These are phyloP conservation scores for Cercospora sojina DNA, from an alignment of 2,329 filamentous ascomycete genomes.

Conservation along the genomic window DNA sequence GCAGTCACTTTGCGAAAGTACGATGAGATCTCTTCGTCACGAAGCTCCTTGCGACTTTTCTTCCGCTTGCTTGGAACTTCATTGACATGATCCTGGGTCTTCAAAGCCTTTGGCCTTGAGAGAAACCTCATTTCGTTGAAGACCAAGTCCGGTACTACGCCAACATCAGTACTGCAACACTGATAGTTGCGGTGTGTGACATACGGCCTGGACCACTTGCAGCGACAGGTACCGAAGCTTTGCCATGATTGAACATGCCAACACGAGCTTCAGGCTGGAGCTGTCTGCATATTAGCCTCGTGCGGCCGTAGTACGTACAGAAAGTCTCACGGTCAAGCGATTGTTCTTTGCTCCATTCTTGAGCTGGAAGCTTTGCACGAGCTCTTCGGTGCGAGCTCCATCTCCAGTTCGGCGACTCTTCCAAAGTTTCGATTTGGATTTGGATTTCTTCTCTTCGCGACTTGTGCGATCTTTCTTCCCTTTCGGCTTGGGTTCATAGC, in stretches of 20 bases:
- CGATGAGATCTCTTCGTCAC: slow-evolving; percentile 46
- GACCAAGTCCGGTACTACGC: slow-evolving; percentile 52
- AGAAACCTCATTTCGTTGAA: slow-evolving; percentile 55
- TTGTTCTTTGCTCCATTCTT: slow-evolving; percentile 45
- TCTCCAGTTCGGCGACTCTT: slow-evolving; percentile 41
- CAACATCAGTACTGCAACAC: slow-evolving; percentile 28
- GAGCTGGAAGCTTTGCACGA: slow-evolving; percentile 47
- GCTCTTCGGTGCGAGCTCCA: slow-evolving; percentile 39
- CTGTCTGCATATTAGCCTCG: slow-evolving; percentile 32
- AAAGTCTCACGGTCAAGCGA: slow-evolving; percentile 47
- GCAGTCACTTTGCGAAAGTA: slow-evolving; percentile 41
- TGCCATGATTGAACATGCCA: slow-evolving; percentile 52
- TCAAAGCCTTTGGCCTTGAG: slow-evolving; percentile 38
- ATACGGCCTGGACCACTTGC: slow-evolving; percentile 41
- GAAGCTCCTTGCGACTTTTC: slow-evolving; percentile 36
- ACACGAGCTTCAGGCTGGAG: slow-evolving; percentile 44
- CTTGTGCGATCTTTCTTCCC: slow-evolving; percentile 35
- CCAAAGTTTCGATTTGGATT: slow-evolving; percentile 32
- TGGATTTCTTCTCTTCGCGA: slow-evolving; percentile 14
- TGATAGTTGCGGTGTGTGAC: slow-evolving; percentile 35
- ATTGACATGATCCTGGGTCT: slow-evolving; percentile 27
- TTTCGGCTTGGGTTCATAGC: slow-evolving; percentile 44
- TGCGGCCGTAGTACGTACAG: neutral
- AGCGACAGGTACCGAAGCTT: slow-evolving; percentile 46
- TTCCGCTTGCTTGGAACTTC: slow-evolving; percentile 35